Percentiles rank a stretch among this genome's conserved stretches.
These are phyloP conservation scores for Aspergillus fructus DNA, from an alignment of 2,329 filamentous ascomycete species.

Conservation along the genomic window DNA sequence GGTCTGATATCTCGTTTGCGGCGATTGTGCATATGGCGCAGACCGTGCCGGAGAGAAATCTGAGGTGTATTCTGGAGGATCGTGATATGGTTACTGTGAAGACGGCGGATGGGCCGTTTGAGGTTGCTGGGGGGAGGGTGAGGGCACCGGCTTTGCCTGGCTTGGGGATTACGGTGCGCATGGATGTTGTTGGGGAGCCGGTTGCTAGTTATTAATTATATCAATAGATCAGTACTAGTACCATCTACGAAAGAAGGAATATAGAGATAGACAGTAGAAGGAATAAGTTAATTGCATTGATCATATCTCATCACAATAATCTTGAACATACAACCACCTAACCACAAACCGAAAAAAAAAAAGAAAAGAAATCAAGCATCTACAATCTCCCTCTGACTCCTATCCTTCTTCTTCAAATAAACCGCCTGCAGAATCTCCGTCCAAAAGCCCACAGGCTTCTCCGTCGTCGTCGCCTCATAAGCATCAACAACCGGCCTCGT, in stretches of 20 bases:
- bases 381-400: too few relatives aligned
- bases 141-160: slow-evolving; percentile 12
- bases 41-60: slow-evolving; percentile 16
- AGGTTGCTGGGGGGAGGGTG: slow-evolving; percentile 8
- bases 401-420: background rate
- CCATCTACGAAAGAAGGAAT: too few relatives aligned
- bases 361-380: too few relatives aligned
- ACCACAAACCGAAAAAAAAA: too few relatives aligned
- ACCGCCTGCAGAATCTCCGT: background rate
- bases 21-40: slow-evolving; percentile 24
- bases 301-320: too few relatives aligned
- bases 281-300: too few relatives aligned
- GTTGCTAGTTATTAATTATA: slow-evolving; percentile 12
- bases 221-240: too few relatives aligned
- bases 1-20: slow-evolving; percentile 28
- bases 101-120: slow-evolving; percentile 21
- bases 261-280: too few relatives aligned
- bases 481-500: background rate
- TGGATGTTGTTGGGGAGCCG: slow-evolving; percentile 14
- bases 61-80: slow-evolving; percentile 13
- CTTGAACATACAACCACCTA: too few relatives aligned
- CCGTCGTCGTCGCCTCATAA: background rate
- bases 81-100: slow-evolving; percentile 23
- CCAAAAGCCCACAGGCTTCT: background rate
- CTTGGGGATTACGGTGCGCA: slow-evolving; percentile 9